These are phyloP conservation scores for Nelumbo lutea DNA, from an alignment of 164 flowering plant species.

Conservation along the genomic window DNA sequence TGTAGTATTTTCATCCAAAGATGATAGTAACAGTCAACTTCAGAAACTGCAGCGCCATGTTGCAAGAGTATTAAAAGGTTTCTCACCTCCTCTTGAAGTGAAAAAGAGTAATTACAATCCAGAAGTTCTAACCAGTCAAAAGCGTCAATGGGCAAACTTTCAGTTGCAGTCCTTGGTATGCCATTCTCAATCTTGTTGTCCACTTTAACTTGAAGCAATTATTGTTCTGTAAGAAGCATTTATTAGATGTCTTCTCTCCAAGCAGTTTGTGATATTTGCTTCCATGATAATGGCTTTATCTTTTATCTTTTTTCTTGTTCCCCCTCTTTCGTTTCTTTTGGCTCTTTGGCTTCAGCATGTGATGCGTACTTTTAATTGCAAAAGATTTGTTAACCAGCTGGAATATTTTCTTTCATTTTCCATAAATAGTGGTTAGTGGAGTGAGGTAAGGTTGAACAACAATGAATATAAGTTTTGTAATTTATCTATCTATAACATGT, in stretches of 20 bases:
- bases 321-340: background rate
- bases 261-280: background rate
- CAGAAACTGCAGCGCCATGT: conserved; percentile 69
- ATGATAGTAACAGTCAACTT: conserved; percentile 61
- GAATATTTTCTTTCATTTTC: background rate
- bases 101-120: conserved; percentile 72
- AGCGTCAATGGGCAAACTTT: conserved; percentile 97
- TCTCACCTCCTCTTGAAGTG: conserved; percentile 62
- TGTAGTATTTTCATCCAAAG: conserved; percentile 78
- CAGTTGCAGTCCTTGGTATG: conserved; percentile 88
- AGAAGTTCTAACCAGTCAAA: conserved; percentile 86
- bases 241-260: background rate
- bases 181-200: background rate
- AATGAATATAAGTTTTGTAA: background rate
- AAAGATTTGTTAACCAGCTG: background rate
- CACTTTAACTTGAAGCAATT: background rate
- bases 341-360: background rate
- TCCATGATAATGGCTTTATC: background rate
- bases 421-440: background rate
- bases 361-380: background rate
- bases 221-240: background rate
- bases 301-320: background rate
- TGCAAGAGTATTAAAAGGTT: conserved; percentile 64
- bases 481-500: background rate
- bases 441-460: background rate